These are phyloP conservation scores for Coniochaeta prunicola DNA, from an alignment of 2,329 filamentous ascomycete species.

Conservation along the genomic window DNA sequence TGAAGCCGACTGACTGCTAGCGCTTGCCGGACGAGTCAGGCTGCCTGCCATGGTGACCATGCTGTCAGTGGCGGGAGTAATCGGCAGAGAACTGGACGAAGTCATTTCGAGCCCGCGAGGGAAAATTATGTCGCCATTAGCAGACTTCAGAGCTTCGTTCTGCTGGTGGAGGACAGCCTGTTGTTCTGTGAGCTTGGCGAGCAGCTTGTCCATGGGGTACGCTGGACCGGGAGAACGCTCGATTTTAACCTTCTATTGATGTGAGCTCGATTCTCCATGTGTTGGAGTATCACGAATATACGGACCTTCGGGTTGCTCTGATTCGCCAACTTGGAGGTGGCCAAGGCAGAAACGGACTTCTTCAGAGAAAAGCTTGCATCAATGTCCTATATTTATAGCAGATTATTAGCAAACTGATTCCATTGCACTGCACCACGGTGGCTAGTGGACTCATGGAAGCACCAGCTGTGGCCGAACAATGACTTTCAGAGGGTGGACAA, in stretches of 20 bases:
- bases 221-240: constrained; percentile 36
- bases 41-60: constrained; percentile 39
- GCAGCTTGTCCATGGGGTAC: constrained; percentile 62
- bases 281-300: neutral
- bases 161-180: constrained; percentile 53
- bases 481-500: neutral
- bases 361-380: constrained; percentile 20
- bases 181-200: constrained; percentile 69
- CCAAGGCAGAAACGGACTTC: constrained; percentile 38
- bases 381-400: neutral
- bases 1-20: constrained; percentile 33
- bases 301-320: constrained; percentile 46
- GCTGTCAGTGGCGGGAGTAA: constrained; percentile 52
- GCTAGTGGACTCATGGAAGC: neutral
- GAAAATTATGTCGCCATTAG: constrained; percentile 28
- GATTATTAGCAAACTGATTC: neutral
- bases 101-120: constrained; percentile 34
- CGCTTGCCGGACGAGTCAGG: constrained; percentile 46
- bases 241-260: constrained; percentile 38
- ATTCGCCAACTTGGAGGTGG: constrained; percentile 48
- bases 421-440: neutral
- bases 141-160: constrained; percentile 41
- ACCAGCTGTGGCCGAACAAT: neutral
- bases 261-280: constrained; percentile 12
- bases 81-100: constrained; percentile 51